Conservation (phyloP, 1,284 basidiomycete species). For the Cerrena zonata region DNA sequence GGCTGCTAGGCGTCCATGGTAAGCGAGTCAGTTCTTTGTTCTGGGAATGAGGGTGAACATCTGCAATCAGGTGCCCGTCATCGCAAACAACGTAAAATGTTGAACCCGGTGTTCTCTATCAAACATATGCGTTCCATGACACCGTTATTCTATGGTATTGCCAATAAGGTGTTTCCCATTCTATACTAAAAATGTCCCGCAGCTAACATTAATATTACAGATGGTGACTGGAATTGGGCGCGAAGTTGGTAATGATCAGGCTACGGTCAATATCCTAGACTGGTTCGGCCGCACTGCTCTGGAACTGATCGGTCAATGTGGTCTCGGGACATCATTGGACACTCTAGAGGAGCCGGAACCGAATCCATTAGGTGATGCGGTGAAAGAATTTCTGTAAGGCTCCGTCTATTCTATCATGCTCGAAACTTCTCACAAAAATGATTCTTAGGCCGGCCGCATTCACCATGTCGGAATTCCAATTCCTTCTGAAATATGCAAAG, state of each 20-base stretch:
- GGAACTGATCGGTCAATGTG: slow-evolving; percentile 35
- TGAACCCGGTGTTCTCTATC: slow-evolving; percentile 31
- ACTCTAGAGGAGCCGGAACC: slow-evolving; percentile 22
- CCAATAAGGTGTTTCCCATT: slow-evolving; percentile 29
- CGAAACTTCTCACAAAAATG: neutral
- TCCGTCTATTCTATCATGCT: neutral
- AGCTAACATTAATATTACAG: slow-evolving; percentile 8
- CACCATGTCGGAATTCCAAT: neutral
- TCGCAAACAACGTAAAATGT: slow-evolving; percentile 27
- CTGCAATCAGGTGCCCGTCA: slow-evolving; percentile 30
- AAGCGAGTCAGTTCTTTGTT: too few relatives aligned
- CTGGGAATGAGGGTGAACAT: too few relatives aligned
- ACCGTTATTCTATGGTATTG: slow-evolving; percentile 29
- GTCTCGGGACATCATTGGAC: slow-evolving; percentile 35
- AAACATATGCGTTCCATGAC: slow-evolving; percentile 27
- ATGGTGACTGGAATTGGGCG: slow-evolving; percentile 18
- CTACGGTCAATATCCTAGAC: slow-evolving; percentile 30
- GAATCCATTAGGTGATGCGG: slow-evolving; percentile 20
- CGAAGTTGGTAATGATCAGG: slow-evolving; percentile 13
- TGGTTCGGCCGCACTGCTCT: slow-evolving; percentile 33
- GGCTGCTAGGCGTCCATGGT: too few relatives aligned
- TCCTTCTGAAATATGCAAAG: slow-evolving; percentile 25
- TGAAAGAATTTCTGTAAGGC: slow-evolving; percentile 20
- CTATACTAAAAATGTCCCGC: too few relatives aligned
- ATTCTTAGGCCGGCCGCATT: slow-evolving; percentile 7